Evolutionary conservation across 2,329 filamentous ascomycete genomes (phyloP), one percentile per base, ranked within the genome.

Genomic region (Rhinocladiella mackenziei): DNA sequence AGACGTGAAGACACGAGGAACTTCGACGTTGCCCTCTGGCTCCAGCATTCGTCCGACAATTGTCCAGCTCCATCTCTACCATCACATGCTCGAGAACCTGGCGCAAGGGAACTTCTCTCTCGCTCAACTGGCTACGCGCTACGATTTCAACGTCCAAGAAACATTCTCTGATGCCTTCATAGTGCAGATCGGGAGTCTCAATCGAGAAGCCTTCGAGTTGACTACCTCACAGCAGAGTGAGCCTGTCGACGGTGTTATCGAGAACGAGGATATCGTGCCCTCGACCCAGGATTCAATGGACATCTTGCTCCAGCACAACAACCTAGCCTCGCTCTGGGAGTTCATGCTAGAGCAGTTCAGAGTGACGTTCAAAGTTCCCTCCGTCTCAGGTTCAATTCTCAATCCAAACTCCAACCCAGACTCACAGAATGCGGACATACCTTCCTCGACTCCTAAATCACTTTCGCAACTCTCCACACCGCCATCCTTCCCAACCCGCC

Each of bases 51-150:
- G 84, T 8, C 86, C 87, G 0, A 86, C 89, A 1, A 80, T 83
- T 56, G 83, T 96, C 48, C 92, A 98, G 61, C 72, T 97, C 0
- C 89, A 94, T 65, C 71, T 97, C 0, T 98, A 97, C 61, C 89
- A 91, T 54, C 81, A 82, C 18, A 80, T 97, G 40, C 72, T 98
- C n/a, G 79, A 81, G 7, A 75, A 81, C 2, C 79, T 97, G 57
- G 86, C 84, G 1, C 75, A 78, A 0, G 83, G 83, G 37, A 74
- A 76, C 5, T 73, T 95, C 0, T 78, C 88, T 44, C 86, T 88
- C 25, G 65, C 78, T 14, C 67, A 72, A 0, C 72, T 97, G 1
- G 81, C 91, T 45, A 62, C 72, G 5, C 81, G 89, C 1, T 94
- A 95, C 56, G 71, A 74, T 0, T 70, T 96, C 5, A 73, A 86